A percentile compares a stretch with the other conserved stretches of the same genome.
These are phyloP conservation scores for Didymellaceae sp. DNA, from an alignment of 2,329 filamentous ascomycete species.

Conservation along the genomic window DNA sequence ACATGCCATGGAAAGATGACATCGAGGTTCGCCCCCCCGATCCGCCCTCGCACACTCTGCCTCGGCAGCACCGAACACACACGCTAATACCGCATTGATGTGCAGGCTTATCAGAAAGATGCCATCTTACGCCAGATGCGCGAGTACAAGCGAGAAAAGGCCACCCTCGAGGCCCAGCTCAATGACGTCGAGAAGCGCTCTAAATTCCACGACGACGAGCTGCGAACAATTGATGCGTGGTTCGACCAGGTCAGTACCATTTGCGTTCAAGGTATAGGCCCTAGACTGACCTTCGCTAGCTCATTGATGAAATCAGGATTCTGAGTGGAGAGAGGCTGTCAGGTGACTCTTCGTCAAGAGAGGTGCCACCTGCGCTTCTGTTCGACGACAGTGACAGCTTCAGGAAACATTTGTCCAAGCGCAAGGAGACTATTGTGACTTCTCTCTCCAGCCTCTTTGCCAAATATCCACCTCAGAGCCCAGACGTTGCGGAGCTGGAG, in stretches of 20 bases:
- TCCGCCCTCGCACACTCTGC: conserved; percentile 26
- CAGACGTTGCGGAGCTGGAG: conserved; percentile 76
- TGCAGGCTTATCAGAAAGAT: conserved; percentile 89
- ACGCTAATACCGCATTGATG: conserved; percentile 37
- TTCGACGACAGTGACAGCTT: conserved; percentile 68
- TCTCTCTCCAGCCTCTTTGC: conserved; percentile 74
- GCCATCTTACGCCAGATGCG: conserved; percentile 97
- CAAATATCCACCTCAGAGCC: conserved; percentile 58
- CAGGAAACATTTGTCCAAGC: conserved; percentile 78
- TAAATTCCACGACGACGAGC: conserved; percentile 87
- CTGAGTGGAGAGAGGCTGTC: conserved; percentile 47
- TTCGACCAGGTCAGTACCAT: conserved; percentile 78
- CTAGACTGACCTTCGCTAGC: conserved; percentile 43
- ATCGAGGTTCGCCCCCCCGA: conserved; percentile 69
- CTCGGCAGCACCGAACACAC: conserved; percentile 30
- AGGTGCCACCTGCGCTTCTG: conserved; percentile 61
- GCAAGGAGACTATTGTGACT: conserved; percentile 76
- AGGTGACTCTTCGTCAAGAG: conserved; percentile 30
- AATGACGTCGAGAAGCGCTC: conserved; percentile 80
- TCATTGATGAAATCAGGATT: conserved; percentile 58
- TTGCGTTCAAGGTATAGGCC: background rate
- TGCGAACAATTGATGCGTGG: conserved; percentile 91
- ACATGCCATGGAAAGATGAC: conserved; percentile 74
- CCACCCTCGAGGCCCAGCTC: conserved; percentile 78
- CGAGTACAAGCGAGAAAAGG: conserved; percentile 92